These are phyloP conservation scores for Xylaria sp. DNA, from an alignment of 2,329 filamentous ascomycete genomes.

Conservation along the genomic window DNA sequence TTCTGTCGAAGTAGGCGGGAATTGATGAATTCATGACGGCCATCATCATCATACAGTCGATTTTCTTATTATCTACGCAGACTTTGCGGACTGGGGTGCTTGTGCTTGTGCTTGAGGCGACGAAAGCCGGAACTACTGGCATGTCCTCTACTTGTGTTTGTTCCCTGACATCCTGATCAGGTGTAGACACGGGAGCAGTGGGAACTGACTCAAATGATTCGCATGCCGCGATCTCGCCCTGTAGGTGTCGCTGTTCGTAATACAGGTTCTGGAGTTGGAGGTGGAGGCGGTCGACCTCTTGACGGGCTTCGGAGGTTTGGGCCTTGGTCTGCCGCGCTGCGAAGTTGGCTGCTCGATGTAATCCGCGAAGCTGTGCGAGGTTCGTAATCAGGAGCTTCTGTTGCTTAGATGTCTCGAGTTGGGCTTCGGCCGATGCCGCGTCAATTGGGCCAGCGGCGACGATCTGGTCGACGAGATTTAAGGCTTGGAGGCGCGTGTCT, in stretches of 20 bases:
- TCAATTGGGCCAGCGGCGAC: conserved; percentile 57
- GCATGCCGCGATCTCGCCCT: conserved; percentile 89
- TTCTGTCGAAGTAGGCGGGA: background rate
- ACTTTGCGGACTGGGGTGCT: background rate
- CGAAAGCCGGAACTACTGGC: conserved; percentile 28
- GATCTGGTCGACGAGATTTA: conserved; percentile 68
- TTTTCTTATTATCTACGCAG: conserved; percentile 4
- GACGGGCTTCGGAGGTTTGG: conserved; percentile 84
- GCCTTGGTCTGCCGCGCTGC: conserved; percentile 86
- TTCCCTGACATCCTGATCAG: conserved; percentile 17
- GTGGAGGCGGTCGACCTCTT: conserved; percentile 91
- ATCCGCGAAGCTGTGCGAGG: conserved; percentile 80
- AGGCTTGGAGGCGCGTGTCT: conserved; percentile 76
- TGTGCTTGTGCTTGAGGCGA: background rate
- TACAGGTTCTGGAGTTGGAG: conserved; percentile 94
- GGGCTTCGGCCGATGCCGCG: conserved; percentile 58
- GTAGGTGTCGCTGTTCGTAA: conserved; percentile 92
- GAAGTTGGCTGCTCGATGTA: conserved; percentile 85
- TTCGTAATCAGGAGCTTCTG: conserved; percentile 84
- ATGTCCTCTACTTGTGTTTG: conserved; percentile 10
- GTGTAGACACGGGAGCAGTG: background rate
- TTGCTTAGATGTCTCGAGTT: conserved; percentile 73
- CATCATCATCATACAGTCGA: background rate
- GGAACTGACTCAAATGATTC: conserved; percentile 85
- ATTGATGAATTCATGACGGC: background rate